Conservation (phyloP, 495 filamentous ascomycete genomes). For the Ramalina intermedia region DNA sequence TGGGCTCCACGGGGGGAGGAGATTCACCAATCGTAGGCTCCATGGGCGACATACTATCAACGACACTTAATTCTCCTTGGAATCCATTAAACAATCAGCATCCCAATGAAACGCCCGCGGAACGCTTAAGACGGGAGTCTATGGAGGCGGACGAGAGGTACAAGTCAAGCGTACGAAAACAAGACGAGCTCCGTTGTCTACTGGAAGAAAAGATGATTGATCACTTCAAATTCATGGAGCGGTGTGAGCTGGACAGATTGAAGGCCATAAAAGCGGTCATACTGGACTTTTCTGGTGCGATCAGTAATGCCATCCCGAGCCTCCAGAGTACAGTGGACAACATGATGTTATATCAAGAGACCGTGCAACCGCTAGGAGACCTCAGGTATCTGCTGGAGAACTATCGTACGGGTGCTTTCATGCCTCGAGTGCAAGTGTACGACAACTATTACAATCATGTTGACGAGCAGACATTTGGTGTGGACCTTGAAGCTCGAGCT, state of each 20-base stretch:
- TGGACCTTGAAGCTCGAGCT: slow-evolving; percentile 88
- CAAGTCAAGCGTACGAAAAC: slow-evolving; percentile 66
- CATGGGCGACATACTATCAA: slow-evolving; percentile 73
- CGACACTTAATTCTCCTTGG: slow-evolving; percentile 36
- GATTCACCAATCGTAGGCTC: slow-evolving; percentile 64
- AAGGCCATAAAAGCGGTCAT: slow-evolving; percentile 97
- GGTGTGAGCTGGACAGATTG: slow-evolving; percentile 87
- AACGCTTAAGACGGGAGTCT: slow-evolving; percentile 78
- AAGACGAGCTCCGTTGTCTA: slow-evolving; percentile 81
- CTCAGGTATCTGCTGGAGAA: slow-evolving; percentile 93
- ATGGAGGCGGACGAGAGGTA: slow-evolving; percentile 87
- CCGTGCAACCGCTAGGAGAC: slow-evolving; percentile 83
- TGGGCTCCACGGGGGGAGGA: slow-evolving; percentile 36
- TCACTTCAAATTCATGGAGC: slow-evolving; percentile 91
- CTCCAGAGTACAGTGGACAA: slow-evolving; percentile 89
- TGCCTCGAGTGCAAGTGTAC: slow-evolving; percentile 82
- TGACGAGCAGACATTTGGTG: slow-evolving; percentile 94
- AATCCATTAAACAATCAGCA: slow-evolving; percentile 80
- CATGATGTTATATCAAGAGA: slow-evolving; percentile 99
- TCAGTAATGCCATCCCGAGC: slow-evolving; percentile 95
- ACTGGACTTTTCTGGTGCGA: slow-evolving; percentile 91
- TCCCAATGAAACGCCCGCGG: slow-evolving; percentile 78
- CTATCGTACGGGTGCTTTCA: slow-evolving; percentile 86
- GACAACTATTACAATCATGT: slow-evolving; percentile 99
- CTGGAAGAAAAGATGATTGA: slow-evolving; percentile 88